Evolutionary conservation across 129 eudicot species (phyloP).

Genomic region (Scalesia atractyloides): DNA sequence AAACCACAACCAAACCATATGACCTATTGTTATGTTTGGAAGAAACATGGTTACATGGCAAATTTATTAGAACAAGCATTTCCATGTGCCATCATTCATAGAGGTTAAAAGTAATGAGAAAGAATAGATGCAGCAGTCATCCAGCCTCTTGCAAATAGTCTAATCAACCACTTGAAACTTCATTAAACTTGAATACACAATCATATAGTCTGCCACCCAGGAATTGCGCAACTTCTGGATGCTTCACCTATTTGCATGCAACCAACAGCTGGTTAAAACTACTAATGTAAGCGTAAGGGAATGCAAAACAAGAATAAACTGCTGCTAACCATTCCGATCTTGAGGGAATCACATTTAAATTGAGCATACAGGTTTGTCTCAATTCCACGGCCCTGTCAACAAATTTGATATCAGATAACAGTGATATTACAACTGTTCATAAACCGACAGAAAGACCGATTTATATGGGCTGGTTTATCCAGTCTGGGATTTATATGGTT

Average conservation of each 20-base stretch:
- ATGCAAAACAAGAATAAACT: not conserved
- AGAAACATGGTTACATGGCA: not conserved
- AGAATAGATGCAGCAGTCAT: slow-evolving; percentile 19
- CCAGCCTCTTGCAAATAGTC: slow-evolving; percentile 13
- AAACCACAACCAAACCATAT: not conserved
- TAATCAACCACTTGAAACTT: slow-evolving; percentile 39
- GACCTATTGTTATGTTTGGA: not conserved
- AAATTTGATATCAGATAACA: slow-evolving; percentile 2
- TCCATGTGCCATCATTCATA: slow-evolving; percentile 11
- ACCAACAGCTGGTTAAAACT: not conserved
- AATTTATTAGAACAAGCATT: not conserved
- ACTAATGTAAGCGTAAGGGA: not conserved
- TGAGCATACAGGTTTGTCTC: slow-evolving; percentile 96
- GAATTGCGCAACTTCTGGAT: slow-evolving; percentile 90
- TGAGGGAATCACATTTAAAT: slow-evolving; percentile 90
- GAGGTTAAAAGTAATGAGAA: slow-evolving; percentile 12
- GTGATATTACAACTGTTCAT: not conserved
- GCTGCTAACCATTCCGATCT: slow-evolving; percentile 83
- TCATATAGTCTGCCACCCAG: slow-evolving; percentile 95
- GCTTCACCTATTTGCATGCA: slow-evolving; percentile 69
- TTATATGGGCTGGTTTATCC: not conserved
- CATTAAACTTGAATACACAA: slow-evolving; percentile 93
- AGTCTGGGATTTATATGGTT: not conserved
- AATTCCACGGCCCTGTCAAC: slow-evolving; percentile 92
- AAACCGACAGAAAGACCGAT: not conserved